phyloP scores from a whole-genome alignment of 768 basidiomycete species.

The Nidularia sp. region DNA sequence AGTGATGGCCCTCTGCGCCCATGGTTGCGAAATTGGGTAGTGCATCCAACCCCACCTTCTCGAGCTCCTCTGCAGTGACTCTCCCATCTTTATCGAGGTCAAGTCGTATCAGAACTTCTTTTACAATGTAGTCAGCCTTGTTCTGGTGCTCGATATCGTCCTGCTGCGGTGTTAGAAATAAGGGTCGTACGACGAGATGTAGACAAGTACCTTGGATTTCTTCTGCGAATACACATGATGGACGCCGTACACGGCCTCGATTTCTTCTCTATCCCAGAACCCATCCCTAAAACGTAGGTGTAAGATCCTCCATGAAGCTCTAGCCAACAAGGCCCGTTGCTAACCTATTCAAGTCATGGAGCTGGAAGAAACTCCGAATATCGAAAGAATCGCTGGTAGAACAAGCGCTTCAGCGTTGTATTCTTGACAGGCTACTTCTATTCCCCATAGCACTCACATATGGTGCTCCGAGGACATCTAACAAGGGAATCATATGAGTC shows the following conservation, averaged over 20 bases:
- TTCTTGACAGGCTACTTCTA: neutral
- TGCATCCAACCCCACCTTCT: constrained; percentile 65
- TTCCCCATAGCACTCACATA: constrained; percentile 44
- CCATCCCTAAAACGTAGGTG: constrained; percentile 53
- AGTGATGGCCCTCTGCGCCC: constrained; percentile 91
- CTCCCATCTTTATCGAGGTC: constrained; percentile 76
- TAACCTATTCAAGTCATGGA: constrained; percentile 89
- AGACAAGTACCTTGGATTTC: constrained; percentile 56
- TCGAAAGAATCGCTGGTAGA: constrained; percentile 72
- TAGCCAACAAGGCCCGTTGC: constrained; percentile 8
- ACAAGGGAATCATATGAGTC: neutral
- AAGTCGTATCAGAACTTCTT: constrained; percentile 61
- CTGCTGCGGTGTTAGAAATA: constrained; percentile 21
- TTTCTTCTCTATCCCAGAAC: constrained; percentile 78
- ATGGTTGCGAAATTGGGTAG: constrained; percentile 81
- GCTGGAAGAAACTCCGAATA: constrained; percentile 84
- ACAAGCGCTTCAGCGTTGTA: constrained; percentile 4
- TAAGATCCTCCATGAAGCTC: neutral
- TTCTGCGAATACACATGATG: constrained; percentile 88
- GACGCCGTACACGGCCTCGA: constrained; percentile 94
- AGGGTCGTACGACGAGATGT: neutral
- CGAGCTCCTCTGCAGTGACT: constrained; percentile 67
- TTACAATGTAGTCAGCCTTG: constrained; percentile 78
- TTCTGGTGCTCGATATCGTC: constrained; percentile 75
- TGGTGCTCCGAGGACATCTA: constrained; percentile 91